A percentile compares a stretch with the other conserved stretches of the same genome.
Evolutionary conservation across 139 green algal species (phyloP).

Genomic region (Picochlorum sp.): DNA sequence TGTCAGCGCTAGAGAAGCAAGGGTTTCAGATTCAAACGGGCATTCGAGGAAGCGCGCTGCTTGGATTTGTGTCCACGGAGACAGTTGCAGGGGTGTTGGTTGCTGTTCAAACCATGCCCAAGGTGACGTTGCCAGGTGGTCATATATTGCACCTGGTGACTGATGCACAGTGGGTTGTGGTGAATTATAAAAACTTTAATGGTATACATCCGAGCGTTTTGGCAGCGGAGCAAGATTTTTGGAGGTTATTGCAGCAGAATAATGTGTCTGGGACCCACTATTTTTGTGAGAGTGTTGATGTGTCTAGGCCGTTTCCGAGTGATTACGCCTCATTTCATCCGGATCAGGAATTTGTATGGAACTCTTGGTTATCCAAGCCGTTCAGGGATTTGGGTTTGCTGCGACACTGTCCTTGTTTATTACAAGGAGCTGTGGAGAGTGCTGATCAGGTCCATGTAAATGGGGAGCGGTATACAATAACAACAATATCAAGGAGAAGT

Average conservation of each 20-base stretch:
- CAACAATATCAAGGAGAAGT: conserved; percentile 60
- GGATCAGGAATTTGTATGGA: conserved; percentile 84
- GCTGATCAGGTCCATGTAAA: conserved; percentile 47
- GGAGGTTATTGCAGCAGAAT: conserved; percentile 39
- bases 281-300: conserved; percentile 89
- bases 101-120: conserved; percentile 58
- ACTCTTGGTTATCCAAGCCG: conserved; percentile 59
- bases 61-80: conserved; percentile 71
- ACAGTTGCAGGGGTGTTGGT: conserved; percentile 68
- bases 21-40: conserved; percentile 24
- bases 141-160: conserved; percentile 76
- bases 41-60: conserved; percentile 54
- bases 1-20: conserved; percentile 16
- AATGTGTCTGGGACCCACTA: conserved; percentile 77
- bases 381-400: conserved; percentile 59
- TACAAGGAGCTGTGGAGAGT: conserved; percentile 84
- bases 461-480: conserved; percentile 49
- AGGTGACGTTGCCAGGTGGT: conserved; percentile 71
- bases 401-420: conserved; percentile 66
- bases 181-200: conserved; percentile 51
- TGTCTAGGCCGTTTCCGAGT: conserved; percentile 84
- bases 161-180: conserved; percentile 65
- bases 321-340: conserved; percentile 15
- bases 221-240: conserved; percentile 31
- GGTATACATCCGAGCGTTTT: conserved; percentile 1